These are phyloP conservation scores for Ochetophila trinervis DNA, from an alignment of 306 rosid genomes.

Conservation along the genomic window DNA sequence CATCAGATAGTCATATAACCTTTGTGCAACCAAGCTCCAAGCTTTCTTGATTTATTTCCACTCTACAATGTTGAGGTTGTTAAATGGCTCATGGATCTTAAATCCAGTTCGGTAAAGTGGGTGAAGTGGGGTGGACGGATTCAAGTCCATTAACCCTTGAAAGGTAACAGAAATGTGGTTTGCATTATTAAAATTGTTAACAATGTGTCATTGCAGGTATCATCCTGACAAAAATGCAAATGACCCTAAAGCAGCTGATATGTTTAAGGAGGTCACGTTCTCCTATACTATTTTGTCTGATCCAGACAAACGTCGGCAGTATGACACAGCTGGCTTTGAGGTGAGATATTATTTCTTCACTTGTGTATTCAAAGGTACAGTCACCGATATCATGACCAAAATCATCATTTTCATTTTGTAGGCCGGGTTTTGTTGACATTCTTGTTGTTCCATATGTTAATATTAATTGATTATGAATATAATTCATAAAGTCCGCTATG, in stretches of 20 bases:
- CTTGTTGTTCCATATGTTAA: not conserved
- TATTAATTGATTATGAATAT: not conserved
- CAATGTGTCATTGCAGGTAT: conserved; percentile 55
- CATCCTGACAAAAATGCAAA: conserved; percentile 99
- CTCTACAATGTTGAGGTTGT: conserved; percentile 13
- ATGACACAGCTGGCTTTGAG: conserved; percentile 94
- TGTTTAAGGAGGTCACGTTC: conserved; percentile 92
- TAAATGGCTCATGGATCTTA: conserved; percentile 1
- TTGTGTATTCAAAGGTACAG: conserved; percentile 15
- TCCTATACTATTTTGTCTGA: conserved; percentile 82
- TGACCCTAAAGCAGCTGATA: conserved; percentile 95
- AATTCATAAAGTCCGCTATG: conserved; percentile 5
- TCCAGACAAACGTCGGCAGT: conserved; percentile 89
- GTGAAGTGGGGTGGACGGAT: too few species aligned
- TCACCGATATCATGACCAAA: conserved; percentile 6
- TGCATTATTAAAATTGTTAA: conserved; percentile 8
- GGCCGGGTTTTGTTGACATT: not conserved
- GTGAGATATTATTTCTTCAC: conserved; percentile 40
- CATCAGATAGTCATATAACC: not conserved
- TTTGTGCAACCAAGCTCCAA: conserved; percentile 22
- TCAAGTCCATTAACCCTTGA: too few species aligned
- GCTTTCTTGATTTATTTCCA: conserved; percentile 23
- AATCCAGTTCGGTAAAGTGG: too few species aligned
- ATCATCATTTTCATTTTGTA: conserved; percentile 19
- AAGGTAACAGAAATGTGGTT: too few species aligned